Evolutionary conservation across 192 early-diverging fungal genomes (phyloP).

Genomic region (Coemansia biformis): DNA sequence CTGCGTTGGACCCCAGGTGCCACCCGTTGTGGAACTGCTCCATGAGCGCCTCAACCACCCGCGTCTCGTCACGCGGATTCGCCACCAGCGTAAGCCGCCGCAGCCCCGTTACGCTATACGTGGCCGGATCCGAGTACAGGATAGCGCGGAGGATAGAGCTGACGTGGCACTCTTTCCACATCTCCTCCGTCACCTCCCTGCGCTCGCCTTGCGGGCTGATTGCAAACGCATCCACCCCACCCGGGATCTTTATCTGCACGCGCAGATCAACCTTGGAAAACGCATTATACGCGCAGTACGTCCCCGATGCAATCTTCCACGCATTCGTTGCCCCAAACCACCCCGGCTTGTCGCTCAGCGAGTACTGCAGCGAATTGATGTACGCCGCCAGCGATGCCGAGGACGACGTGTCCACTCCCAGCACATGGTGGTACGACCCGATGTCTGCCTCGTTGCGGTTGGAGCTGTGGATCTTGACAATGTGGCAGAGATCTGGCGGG

Average conservation of each 20-base stretch:
- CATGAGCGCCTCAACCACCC: slow-evolving; percentile 79
- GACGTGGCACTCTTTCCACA: slow-evolving; percentile 90
- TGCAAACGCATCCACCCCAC: slow-evolving; percentile 90
- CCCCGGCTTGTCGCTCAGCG: slow-evolving; percentile 34
- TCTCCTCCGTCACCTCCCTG: slow-evolving; percentile 62
- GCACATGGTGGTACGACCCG: slow-evolving; percentile 74
- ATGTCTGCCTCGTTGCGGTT: slow-evolving; percentile 51
- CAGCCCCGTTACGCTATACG: slow-evolving; percentile 81
- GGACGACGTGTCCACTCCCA: slow-evolving; percentile 81
- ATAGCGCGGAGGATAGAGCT: slow-evolving; percentile 86
- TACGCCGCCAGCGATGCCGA: slow-evolving; percentile 97
- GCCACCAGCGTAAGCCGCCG: slow-evolving; percentile 86
- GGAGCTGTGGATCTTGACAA: slow-evolving; percentile 80
- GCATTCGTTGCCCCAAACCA: slow-evolving; percentile 48
- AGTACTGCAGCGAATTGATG: slow-evolving; percentile 90
- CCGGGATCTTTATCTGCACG: slow-evolving; percentile 98
- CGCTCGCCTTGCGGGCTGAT: slow-evolving; percentile 88
- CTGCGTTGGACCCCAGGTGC: slow-evolving; percentile 88
- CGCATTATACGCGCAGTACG: slow-evolving; percentile 93
- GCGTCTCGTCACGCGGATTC: slow-evolving; percentile 62
- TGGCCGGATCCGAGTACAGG: slow-evolving; percentile 82
- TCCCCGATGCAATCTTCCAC: slow-evolving; percentile 65
- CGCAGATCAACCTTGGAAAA: slow-evolving; percentile 95
- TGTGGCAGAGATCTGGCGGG: slow-evolving; percentile 95
- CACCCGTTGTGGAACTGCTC: slow-evolving; percentile 88